A percentile compares a stretch with the other conserved stretches of the same genome.
Evolutionary conservation across 768 basidiomycete species (phyloP).

Genomic region (Kwoniella europaea): DNA sequence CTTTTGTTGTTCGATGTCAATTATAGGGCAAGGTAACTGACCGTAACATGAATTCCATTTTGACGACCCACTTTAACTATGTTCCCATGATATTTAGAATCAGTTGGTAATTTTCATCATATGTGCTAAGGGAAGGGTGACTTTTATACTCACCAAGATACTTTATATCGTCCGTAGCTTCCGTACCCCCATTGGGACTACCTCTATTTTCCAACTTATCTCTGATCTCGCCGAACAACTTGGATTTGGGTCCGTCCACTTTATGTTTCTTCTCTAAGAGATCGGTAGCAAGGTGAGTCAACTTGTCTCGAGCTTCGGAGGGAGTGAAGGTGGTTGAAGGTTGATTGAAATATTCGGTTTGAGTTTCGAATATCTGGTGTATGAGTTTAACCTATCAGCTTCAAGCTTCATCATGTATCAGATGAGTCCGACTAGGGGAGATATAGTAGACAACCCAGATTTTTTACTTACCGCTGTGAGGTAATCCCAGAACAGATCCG

Average conservation of each 20-base stretch:
- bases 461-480: slow-evolving; percentile 65
- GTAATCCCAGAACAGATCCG: slow-evolving; percentile 80
- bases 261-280: slow-evolving; percentile 45
- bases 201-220: slow-evolving; percentile 70
- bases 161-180: slow-evolving; percentile 82
- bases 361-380: slow-evolving; percentile 72
- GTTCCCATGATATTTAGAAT: not conserved
- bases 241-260: slow-evolving; percentile 66
- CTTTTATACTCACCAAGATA: slow-evolving; percentile 70
- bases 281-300: slow-evolving; percentile 60
- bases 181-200: slow-evolving; percentile 76
- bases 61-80: slow-evolving; percentile 88
- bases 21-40: slow-evolving; percentile 60
- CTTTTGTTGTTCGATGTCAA: slow-evolving; percentile 61
- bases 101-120: not conserved
- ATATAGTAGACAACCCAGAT: not conserved
- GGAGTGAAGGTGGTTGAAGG: slow-evolving; percentile 71
- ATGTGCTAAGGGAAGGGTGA: not conserved
- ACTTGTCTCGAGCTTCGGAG: slow-evolving; percentile 73
- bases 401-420: no score
- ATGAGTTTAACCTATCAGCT: not conserved
- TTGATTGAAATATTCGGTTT: slow-evolving; percentile 79
- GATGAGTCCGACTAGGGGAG: not conserved
- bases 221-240: slow-evolving; percentile 65
- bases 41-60: slow-evolving; percentile 90